Conservation (phyloP, 305 asterid genomes). For the Nicotiana rustica region DNA sequence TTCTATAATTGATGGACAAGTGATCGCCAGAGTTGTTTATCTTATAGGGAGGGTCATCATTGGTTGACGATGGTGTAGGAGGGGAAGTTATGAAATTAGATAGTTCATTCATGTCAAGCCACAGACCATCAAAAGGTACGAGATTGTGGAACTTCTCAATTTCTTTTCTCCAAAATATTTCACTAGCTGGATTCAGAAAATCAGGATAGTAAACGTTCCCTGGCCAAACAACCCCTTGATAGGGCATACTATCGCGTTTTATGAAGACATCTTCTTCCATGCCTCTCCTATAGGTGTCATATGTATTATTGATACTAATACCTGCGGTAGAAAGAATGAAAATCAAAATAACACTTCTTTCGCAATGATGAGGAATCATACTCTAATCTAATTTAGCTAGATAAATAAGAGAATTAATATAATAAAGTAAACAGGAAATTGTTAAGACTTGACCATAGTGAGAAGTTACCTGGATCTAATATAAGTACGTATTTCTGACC, state of each 20-base stretch:
- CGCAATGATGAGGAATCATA: background rate
- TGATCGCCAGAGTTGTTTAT: conserved; percentile 51
- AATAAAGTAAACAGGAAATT: background rate
- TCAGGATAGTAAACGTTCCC: conserved; percentile 79
- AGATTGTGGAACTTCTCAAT: conserved; percentile 57
- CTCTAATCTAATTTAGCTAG: background rate
- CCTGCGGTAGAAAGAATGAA: conserved; percentile 50
- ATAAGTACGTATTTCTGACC: conserved; percentile 78
- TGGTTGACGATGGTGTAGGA: conserved; percentile 39
- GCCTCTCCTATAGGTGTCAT: conserved; percentile 71
- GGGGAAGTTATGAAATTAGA: conserved; percentile 66
- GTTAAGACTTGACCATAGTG: background rate
- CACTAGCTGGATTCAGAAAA: conserved; percentile 66
- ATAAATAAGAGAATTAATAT: background rate
- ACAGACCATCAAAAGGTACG: conserved; percentile 77
- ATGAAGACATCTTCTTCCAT: conserved; percentile 70
- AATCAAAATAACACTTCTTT: background rate
- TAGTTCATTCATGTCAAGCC: conserved; percentile 94
- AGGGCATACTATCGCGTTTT: conserved; percentile 66
- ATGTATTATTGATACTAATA: conserved; percentile 61
- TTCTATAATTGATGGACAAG: conserved; percentile 44
- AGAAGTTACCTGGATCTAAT: conserved; percentile 76
- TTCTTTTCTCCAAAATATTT: conserved; percentile 69
- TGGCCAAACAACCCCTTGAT: conserved; percentile 90
- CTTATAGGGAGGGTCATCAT: conserved; percentile 57